Evolutionary conservation across 2,329 filamentous ascomycete genomes (phyloP), one percentile per base, ranked within the genome.

Genomic region (Didymella pomorum): DNA sequence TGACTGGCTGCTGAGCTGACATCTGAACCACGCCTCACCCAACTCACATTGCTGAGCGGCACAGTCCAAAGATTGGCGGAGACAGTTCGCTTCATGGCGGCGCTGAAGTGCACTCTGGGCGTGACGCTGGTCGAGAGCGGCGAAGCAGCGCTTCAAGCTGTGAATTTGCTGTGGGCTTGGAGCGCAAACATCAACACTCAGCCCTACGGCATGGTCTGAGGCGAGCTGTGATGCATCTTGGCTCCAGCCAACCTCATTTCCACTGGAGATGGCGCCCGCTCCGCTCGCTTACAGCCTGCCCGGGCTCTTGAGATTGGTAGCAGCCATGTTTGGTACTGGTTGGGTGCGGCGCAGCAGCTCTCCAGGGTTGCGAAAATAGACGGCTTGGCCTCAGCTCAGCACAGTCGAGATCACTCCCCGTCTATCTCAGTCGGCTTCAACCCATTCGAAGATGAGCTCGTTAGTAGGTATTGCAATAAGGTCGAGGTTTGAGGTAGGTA

Each of bases 1-100:
- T 62, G 60, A 52, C 54, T 62, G 43, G 56, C 56, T 60, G 62
- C 52, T 56, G 46, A 48, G 56, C 56, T 58, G 56, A 54, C 39
- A 42, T 31, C 25, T 58, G 11, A 55, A 45, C 48, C 41, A 51
- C 59, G 59, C 59, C 59, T 47, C 55, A 56, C 35, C 44, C 37
- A 54, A 42, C 18, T 33, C 12, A 35, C 23, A 44, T 28, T 35
- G 44, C 39, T 53, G 29, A 54, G 41, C 50, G 56, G 56, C 56
- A 43, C 46, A 43, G 46, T 48, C 35, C 28, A 37, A 23, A 23
- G 26, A 44, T 45, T 45, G 25, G 31, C 48, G 18, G 46, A 33
- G 28, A 46, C 12, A 11, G 12, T 10, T 23, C 14, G 23, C 28
- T 46, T 35, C n/a, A 5, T 20, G 11, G n/a, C 12, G 21, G n/a